A percentile compares a stretch with the other conserved stretches of the same genome.
phyloP scores from a whole-genome alignment of 2,329 filamentous ascomycete species.

The Colletotrichum viniferum region DNA sequence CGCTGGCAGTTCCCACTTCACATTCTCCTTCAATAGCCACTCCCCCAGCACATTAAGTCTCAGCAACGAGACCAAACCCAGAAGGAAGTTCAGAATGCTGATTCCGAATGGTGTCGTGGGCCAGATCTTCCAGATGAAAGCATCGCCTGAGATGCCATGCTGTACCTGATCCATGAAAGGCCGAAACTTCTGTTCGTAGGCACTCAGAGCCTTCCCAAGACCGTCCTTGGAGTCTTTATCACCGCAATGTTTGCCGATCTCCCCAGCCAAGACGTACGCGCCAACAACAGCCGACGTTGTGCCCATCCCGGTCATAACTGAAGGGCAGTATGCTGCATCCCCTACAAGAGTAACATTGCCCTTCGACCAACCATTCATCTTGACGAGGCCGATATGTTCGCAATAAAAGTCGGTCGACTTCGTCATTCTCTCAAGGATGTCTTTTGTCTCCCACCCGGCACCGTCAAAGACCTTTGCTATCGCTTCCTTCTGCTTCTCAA shows the following conservation, averaged over 20 bases:
- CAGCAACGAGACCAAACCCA: conserved; percentile 6
- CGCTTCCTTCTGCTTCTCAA: conserved; percentile 38
- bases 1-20: background rate
- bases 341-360: conserved; percentile 56
- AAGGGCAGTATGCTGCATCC: conserved; percentile 57
- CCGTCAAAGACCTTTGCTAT: conserved; percentile 42
- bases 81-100: background rate
- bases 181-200: conserved; percentile 47
- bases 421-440: conserved; percentile 46
- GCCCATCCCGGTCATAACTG: conserved; percentile 53
- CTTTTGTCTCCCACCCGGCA: conserved; percentile 48
- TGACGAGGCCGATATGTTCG: conserved; percentile 48
- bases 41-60: conserved; percentile 3
- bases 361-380: conserved; percentile 43
- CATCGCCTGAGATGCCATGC: conserved; percentile 17
- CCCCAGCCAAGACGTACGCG: conserved; percentile 62
- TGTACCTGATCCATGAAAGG: conserved; percentile 51
- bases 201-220: conserved; percentile 33
- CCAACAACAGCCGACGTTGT: conserved; percentile 51
- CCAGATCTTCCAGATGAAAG: background rate
- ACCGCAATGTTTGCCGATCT: conserved; percentile 39
- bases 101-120: conserved; percentile 9
- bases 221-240: conserved; percentile 19
- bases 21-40: background rate
- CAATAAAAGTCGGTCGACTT: conserved; percentile 51